These are phyloP conservation scores for Saccharomycopsis sp. DNA, from an alignment of 805 yeast species.

Conservation along the genomic window DNA sequence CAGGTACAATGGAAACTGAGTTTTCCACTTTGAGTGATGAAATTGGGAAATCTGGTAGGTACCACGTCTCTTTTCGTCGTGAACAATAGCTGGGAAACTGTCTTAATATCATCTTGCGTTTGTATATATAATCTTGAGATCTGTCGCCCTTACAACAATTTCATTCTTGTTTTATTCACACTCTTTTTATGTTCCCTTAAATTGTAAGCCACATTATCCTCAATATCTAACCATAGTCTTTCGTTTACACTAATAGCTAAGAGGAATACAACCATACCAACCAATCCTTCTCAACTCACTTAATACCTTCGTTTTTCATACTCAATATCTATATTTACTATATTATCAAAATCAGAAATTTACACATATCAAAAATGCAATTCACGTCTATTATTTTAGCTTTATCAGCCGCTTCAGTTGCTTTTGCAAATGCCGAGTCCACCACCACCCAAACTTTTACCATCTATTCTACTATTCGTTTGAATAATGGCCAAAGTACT, in stretches of 20 bases:
- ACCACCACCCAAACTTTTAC: slow-evolving; percentile 1
- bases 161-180: background rate
- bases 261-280: too few species aligned
- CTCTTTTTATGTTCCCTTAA: background rate
- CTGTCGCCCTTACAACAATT: background rate
- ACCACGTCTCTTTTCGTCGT: background rate
- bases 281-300: background rate
- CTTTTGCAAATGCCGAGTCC: background rate
- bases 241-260: background rate
- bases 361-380: background rate
- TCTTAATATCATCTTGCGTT: background rate
- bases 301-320: background rate
- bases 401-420: background rate
- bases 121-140: background rate
- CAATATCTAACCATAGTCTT: background rate
- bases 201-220: background rate
- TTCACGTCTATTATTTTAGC: background rate
- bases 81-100: background rate
- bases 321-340: background rate
- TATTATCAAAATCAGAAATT: background rate
- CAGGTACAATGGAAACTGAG: background rate
- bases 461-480: background rate
- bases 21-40: background rate
- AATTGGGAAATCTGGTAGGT: background rate
- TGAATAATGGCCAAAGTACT: background rate